Evolutionary conservation across 129 eudicot species (phyloP).

Genomic region (Deinandra increscens): DNA sequence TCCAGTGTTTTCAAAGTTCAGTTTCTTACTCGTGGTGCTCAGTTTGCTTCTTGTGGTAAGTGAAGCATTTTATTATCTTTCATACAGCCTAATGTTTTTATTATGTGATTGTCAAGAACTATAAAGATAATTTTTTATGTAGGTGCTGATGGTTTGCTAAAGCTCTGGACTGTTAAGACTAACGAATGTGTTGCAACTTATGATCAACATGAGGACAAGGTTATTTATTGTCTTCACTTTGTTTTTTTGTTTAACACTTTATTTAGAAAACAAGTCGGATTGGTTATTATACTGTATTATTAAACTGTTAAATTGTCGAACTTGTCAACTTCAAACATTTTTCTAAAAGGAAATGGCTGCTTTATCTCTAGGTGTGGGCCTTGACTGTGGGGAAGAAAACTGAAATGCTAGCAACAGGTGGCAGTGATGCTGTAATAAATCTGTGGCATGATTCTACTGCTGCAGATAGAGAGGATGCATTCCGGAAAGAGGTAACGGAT

Average conservation of each 20-base stretch:
- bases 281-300: neutral
- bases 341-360: neutral
- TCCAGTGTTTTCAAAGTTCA: conserved; percentile 84
- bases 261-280: neutral
- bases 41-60: conserved; percentile 86
- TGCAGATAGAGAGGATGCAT: conserved; percentile 81
- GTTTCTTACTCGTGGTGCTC: conserved; percentile 83
- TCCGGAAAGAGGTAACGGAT: conserved; percentile 68
- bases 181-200: conserved; percentile 91
- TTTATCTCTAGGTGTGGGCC: conserved; percentile 75
- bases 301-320: neutral
- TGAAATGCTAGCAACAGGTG: conserved; percentile 96
- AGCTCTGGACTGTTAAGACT: conserved; percentile 80
- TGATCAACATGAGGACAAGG: conserved; percentile 93
- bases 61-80: neutral
- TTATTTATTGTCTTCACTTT: conserved; percentile 20
- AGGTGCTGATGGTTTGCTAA: conserved; percentile 94
- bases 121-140: conserved; percentile 17
- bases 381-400: conserved; percentile 87
- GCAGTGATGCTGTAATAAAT: conserved; percentile 84
- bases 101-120: neutral
- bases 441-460: conserved; percentile 95
- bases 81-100: neutral
- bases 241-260: neutral
- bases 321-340: neutral